Base-by-base conservation (phyloP, 805 yeast genomes). In the Tetrapisispora nanseiensis region DNA sequence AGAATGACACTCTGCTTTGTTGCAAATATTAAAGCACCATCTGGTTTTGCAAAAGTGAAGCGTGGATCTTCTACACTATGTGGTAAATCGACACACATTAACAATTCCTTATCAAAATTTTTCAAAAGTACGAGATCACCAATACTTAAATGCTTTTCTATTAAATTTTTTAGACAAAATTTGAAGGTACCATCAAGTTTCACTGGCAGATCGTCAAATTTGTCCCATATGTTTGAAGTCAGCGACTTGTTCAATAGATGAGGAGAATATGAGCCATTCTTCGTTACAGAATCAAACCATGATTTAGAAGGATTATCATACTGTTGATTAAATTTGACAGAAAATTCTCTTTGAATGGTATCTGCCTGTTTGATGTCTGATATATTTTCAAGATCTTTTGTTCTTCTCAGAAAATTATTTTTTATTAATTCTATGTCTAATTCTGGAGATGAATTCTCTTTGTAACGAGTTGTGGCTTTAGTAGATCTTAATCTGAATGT, bases 111-210 rank as follows among this genome's bases (percentile, higher is more conserved):
- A 30, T 67, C 68, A 39, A 70, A 63, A 37, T 68, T 53, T 6
- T 59, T 62, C 15, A 80, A 54, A 15, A 77, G 72, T 4, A 80
- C 86, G 37, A 80, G 62, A 57, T 82, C 89, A 36, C 90, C 89
- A 3, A 77, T 63, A 7, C 64, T 48, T 13, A 77, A 40, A 6
- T 57, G 49, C 6, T 37, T 38, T 8, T 33, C 28, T 37, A 44
- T 27, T n/a, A 51, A 37, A 7, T 34, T 39, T 15, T 35, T 30
- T 9, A 50, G 46, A 13, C 29, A 20, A 34, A 51, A 38, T 23
- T 37, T 40, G 34, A 27, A 28, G 6, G 12, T 23, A 6, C 7
- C 15, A 13, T 21, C 7, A 12, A 28, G 15, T 16, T 28, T 33
- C 3, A 27, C 19, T 12, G 23, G 37, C 12, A 29, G 18, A 4